Conservation (phyloP, 202 grass and related monocot genomes). For the Brachypodium distachyon region DNA sequence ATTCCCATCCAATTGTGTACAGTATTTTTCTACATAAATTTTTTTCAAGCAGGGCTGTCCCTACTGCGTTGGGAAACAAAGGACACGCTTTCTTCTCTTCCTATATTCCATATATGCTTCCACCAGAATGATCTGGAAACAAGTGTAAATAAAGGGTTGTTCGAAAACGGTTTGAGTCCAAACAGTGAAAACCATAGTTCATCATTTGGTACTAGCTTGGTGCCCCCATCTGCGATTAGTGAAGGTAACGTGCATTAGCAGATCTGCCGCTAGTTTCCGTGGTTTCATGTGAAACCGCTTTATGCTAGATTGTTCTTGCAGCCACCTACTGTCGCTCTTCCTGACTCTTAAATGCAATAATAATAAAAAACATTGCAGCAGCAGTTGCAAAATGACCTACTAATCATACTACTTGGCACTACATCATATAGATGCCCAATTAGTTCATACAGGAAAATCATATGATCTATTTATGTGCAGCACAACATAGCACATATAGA, state of each 20-base stretch:
- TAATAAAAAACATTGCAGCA: not conserved
- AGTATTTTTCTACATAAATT: not conserved
- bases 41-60: not conserved
- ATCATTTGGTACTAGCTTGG: too few species aligned
- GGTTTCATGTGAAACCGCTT: too few species aligned
- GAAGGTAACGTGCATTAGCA: too few species aligned
- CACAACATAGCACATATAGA: not conserved
- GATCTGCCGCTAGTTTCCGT: too few species aligned
- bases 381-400: not conserved
- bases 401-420: not conserved
- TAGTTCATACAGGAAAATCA: not conserved
- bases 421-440: not conserved
- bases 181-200: too few species aligned
- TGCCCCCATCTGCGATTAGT: too few species aligned
- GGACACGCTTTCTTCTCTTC: not conserved
- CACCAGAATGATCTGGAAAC: not conserved
- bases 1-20: not conserved
- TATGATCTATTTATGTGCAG: not conserved
- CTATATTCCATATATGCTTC: not conserved
- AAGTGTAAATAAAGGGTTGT: too few species aligned
- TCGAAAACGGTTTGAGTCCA: too few species aligned
- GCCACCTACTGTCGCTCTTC: not conserved
- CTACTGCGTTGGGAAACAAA: not conserved
- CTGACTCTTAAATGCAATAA: not conserved
- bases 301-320: too few species aligned